phyloP scores from a whole-genome alignment of 2,329 filamentous ascomycete species.

The Fusarium subtropicale region DNA sequence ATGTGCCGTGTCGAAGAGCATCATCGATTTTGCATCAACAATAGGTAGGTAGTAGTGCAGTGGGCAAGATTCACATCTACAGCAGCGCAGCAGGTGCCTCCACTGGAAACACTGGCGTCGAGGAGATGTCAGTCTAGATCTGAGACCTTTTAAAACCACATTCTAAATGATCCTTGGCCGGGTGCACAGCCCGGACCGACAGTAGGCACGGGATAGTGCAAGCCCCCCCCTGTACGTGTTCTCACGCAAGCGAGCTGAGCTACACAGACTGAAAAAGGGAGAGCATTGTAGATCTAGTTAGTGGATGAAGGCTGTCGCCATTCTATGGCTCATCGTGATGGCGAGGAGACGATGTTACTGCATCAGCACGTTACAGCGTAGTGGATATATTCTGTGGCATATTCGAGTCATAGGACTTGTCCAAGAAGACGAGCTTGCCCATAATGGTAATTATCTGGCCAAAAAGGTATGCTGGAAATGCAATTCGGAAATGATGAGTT shows the following conservation, averaged over 20 bases:
- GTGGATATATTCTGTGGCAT: constrained; percentile 18
- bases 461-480: background rate
- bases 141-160: constrained; percentile 24
- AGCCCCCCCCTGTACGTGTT: constrained; percentile 27
- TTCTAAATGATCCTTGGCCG: constrained; percentile 34
- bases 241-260: constrained; percentile 32
- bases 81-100: constrained; percentile 18
- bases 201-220: constrained; percentile 26
- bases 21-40: constrained; percentile 1
- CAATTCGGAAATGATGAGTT: constrained; percentile 20
- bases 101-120: constrained; percentile 42
- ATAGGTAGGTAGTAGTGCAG: background rate
- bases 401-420: constrained; percentile 2
- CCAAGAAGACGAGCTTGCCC: constrained; percentile 12
- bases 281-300: constrained; percentile 19
- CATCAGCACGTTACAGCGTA: constrained; percentile 26
- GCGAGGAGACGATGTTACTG: constrained; percentile 21
- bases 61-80: constrained; percentile 2
- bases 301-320: background rate
- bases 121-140: constrained; percentile 28
- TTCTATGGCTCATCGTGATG: constrained; percentile 1
- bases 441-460: constrained; percentile 1
- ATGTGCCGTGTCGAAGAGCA: constrained; percentile 1
- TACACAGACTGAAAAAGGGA: constrained; percentile 28
- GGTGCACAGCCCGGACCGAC: constrained; percentile 37